These are phyloP conservation scores for Trametes sanguinea DNA, from an alignment of 768 basidiomycete genomes.

Conservation along the genomic window DNA sequence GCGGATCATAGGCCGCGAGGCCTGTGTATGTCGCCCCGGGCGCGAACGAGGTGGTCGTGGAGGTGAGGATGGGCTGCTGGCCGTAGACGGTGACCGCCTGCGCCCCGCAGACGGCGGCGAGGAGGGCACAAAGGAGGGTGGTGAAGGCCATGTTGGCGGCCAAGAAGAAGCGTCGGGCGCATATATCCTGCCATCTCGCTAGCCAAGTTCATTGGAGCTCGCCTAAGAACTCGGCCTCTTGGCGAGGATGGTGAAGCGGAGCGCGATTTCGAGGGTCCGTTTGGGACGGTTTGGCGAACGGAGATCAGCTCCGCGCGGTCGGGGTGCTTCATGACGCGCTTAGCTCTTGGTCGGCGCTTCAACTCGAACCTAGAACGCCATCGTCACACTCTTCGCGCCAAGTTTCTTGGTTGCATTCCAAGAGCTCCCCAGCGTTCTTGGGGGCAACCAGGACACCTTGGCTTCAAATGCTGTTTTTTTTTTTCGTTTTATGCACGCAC, in stretches of 20 bases:
- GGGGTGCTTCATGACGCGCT: background rate
- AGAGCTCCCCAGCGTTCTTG: slow-evolving; percentile 5
- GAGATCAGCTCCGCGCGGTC: background rate
- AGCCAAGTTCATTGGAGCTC: slow-evolving; percentile 11
- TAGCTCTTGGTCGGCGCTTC: background rate
- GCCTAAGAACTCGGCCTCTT: background rate
- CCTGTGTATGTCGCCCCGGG: slow-evolving; percentile 45
- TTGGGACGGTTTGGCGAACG: background rate
- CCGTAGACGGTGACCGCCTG: slow-evolving; percentile 28
- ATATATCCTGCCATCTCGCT: slow-evolving; percentile 10
- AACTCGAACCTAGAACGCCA: background rate
- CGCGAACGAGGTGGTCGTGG: slow-evolving; percentile 35
- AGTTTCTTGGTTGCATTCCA: slow-evolving; percentile 17
- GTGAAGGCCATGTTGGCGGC: slow-evolving; percentile 7
- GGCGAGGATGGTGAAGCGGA: background rate
- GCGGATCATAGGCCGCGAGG: slow-evolving; percentile 54
- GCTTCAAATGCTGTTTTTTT: background rate
- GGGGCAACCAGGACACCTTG: background rate
- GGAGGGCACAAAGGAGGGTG: slow-evolving; percentile 16
- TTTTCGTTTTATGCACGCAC: too few species aligned
- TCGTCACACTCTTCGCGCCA: slow-evolving; percentile 9
- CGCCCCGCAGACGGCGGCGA: slow-evolving; percentile 5
- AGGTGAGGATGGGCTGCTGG: slow-evolving; percentile 27
- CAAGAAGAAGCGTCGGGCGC: background rate
- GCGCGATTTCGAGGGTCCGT: background rate